Evolutionary conservation across 2,329 filamentous ascomycete species (phyloP).

Genomic region (Alternaria arbusti): DNA sequence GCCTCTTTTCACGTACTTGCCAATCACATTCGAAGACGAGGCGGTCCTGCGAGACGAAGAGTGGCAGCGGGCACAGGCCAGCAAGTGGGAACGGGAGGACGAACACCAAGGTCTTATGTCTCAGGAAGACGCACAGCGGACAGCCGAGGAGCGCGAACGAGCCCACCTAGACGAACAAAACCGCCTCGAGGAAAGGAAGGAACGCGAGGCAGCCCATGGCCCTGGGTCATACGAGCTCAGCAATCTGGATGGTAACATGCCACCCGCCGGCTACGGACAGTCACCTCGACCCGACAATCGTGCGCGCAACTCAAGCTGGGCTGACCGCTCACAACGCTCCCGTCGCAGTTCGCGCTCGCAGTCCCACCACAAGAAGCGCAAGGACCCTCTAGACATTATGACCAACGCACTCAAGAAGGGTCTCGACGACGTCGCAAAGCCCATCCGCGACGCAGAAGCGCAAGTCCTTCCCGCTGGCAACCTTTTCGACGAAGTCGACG

Average conservation of each 20-base stretch:
- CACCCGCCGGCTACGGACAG: slow-evolving; percentile 1
- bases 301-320: slow-evolving; percentile 35
- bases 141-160: slow-evolving; percentile 41
- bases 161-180: slow-evolving; percentile 39
- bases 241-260: slow-evolving; percentile 25
- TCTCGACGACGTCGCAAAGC: slow-evolving; percentile 37
- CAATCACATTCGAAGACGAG: slow-evolving; percentile 94
- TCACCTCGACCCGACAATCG: slow-evolving; percentile 25
- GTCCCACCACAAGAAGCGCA: slow-evolving; percentile 29
- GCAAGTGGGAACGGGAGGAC: slow-evolving; percentile 67
- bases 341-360: slow-evolving; percentile 36
- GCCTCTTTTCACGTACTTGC: slow-evolving; percentile 85
- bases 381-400: slow-evolving; percentile 37
- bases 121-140: slow-evolving; percentile 39
- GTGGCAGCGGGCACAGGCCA: slow-evolving; percentile 80
- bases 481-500: slow-evolving; percentile 84
- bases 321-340: slow-evolving; percentile 37
- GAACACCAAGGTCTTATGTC: slow-evolving; percentile 51
- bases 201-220: slow-evolving; percentile 12
- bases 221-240: slow-evolving; percentile 38
- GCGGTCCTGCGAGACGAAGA: slow-evolving; percentile 89
- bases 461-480: slow-evolving; percentile 73
- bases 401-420: slow-evolving; percentile 34
- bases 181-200: slow-evolving; percentile 13
- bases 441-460: slow-evolving; percentile 46